Evolutionary conservation across 176 grass and related monocot species (phyloP), one percentile per base, ranked within the genome.

Genomic region (Poa annua): DNA sequence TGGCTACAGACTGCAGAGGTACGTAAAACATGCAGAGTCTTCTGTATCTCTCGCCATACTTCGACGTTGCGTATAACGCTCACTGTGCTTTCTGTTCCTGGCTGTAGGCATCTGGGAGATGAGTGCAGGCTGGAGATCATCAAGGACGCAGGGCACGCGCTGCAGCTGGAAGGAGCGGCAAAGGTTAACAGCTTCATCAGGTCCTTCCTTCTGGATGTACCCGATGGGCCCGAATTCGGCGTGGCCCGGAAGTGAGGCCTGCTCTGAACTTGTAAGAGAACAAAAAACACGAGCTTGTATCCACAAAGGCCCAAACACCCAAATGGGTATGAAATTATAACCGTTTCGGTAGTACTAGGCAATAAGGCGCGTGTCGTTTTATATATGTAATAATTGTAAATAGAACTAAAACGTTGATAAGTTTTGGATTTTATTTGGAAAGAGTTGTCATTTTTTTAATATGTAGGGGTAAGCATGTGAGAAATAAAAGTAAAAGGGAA

Each of bases 1-100:
- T 26, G 90, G 75, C 49, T 74, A 92, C 80, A 86, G 90, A 16
- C 71, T 98, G 50, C 90, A 98, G 34, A 95, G 87, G 96, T 95
- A 86, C 15, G 1, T 54, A 45, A 17, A 51, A 11, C n/a, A n/a
- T n/a, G n/a, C n/a, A n/a, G n/a, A n/a, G n/a, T n/a, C n/a, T n/a
- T 24, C 61, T 1, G 33, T 50, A 3, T 17, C 4, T 49, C 44
- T 13, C 44, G 33, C 29, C 29, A 29, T 29, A 29, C 29, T 29
- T 29, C 29, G 29, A 29, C 29, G 29, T 29, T 29, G 29, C 29
- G 29, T 29, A 29, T 29, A 29, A 29, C 29, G 29, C 1, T 29
- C 29, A 29, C 29, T 29, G 29, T 7, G 33, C 26, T 17, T 51
- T 14, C 2, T 17, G 3, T 25, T 20, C 0, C 9, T 53, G 51